These are phyloP conservation scores for Pseudopyricularia javanii DNA, from an alignment of 2,329 filamentous ascomycete genomes.

Conservation along the genomic window DNA sequence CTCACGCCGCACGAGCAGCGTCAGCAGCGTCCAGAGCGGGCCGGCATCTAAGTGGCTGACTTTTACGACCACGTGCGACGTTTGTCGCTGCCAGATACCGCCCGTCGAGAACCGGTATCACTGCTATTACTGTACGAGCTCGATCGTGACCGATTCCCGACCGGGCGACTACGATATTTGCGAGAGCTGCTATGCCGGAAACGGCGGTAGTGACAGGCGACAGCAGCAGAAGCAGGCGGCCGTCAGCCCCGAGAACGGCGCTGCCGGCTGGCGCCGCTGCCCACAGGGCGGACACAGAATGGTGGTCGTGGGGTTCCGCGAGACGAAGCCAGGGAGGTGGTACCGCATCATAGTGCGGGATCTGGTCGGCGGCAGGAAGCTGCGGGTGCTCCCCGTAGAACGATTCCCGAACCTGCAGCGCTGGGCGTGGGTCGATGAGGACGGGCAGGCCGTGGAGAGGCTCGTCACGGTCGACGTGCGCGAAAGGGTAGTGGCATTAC, in stretches of 20 bases:
- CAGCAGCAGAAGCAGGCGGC: slow-evolving; percentile 37
- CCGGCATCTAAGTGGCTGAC: slow-evolving; percentile 51
- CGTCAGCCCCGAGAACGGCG: slow-evolving; percentile 64
- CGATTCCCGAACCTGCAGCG: slow-evolving; percentile 22
- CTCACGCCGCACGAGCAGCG: not conserved
- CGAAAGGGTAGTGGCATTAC: not conserved
- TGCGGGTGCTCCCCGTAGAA: slow-evolving; percentile 46
- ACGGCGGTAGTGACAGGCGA: slow-evolving; percentile 28
- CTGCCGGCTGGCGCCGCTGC: slow-evolving; percentile 74
- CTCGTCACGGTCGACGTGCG: slow-evolving; percentile 40
- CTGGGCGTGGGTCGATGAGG: slow-evolving; percentile 37
- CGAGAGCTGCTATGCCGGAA: slow-evolving; percentile 58
- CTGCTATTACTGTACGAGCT: slow-evolving; percentile 60
- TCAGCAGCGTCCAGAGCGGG: not conserved
- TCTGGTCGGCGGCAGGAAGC: slow-evolving; percentile 62
- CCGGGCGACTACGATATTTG: slow-evolving; percentile 83
- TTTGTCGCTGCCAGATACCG: slow-evolving; percentile 62
- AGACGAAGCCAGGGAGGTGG: slow-evolving; percentile 49
- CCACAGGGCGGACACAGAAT: slow-evolving; percentile 64
- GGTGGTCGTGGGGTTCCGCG: slow-evolving; percentile 66
- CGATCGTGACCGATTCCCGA: slow-evolving; percentile 28
- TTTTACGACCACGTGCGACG: slow-evolving; percentile 66
- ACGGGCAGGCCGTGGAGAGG: slow-evolving; percentile 25
- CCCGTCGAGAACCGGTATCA: slow-evolving; percentile 63
- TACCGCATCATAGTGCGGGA: slow-evolving; percentile 57